These are phyloP conservation scores for Plantago lanceolata DNA, from an alignment of 305 asterid genomes.

Conservation along the genomic window DNA sequence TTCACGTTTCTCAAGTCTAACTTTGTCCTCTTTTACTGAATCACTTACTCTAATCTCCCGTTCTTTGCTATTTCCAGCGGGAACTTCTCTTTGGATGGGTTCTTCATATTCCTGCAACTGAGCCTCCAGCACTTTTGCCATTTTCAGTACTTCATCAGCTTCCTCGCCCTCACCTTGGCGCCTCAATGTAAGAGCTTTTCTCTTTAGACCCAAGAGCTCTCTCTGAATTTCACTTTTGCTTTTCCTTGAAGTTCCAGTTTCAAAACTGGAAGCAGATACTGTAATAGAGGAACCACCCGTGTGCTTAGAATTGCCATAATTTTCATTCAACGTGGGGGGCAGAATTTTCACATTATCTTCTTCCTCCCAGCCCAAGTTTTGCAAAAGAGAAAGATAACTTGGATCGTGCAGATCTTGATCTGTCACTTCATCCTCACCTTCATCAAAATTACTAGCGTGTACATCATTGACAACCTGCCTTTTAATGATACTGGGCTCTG, in stretches of 20 bases:
- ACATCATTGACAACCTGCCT: constrained; percentile 20
- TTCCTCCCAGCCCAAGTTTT: constrained; percentile 86
- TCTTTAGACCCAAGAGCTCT: constrained; percentile 68
- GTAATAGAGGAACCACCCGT: constrained; percentile 23
- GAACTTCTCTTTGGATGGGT: constrained; percentile 32
- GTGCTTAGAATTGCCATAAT: constrained; percentile 17
- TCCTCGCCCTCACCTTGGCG: constrained; percentile 75
- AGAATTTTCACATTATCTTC: constrained; percentile 39
- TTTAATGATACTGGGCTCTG: constrained; percentile 32
- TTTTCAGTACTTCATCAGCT: constrained; percentile 77
- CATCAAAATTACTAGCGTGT: constrained; percentile 31
- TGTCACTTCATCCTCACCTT: constrained; percentile 49
- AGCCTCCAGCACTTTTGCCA: constrained; percentile 53
- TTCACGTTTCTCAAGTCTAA: constrained; percentile 32
- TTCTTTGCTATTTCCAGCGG: constrained; percentile 28
- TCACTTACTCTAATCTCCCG: constrained; percentile 23
- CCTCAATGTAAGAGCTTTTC: constrained; percentile 76
- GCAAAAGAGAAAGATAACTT: constrained; percentile 66
- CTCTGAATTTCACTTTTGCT: constrained; percentile 80
- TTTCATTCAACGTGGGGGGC: constrained; percentile 25
- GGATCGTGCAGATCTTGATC: constrained; percentile 93
- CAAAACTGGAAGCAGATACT: constrained; percentile 27
- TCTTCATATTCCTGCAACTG: constrained; percentile 63
- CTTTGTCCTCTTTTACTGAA: constrained; percentile 26
- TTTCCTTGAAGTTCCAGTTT: constrained; percentile 36